A percentile compares a stretch with the other conserved stretches of the same genome.
These are phyloP conservation scores for Aureobasidium sp. DNA, from an alignment of 2,329 filamentous ascomycete species.

Conservation along the genomic window DNA sequence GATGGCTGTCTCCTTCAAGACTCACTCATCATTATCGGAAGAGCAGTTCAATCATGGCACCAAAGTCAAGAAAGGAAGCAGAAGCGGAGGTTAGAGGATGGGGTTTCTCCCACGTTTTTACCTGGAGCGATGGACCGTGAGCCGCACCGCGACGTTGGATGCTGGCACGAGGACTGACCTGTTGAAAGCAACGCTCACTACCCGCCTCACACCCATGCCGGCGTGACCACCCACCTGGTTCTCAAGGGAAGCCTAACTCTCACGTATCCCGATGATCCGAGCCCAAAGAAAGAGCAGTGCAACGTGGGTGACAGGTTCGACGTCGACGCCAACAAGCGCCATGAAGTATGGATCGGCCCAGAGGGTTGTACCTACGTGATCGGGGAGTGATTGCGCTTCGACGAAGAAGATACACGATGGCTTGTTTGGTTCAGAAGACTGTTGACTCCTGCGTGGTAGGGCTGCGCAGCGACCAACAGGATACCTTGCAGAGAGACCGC, in stretches of 20 bases:
- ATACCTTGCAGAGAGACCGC: not conserved
- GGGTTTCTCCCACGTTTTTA: conserved; percentile 76
- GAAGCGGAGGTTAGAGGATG: conserved; percentile 72
- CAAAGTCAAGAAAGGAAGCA: conserved; percentile 50
- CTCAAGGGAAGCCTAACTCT: conserved; percentile 71
- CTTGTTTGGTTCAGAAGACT: too few species aligned
- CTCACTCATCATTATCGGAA: not conserved
- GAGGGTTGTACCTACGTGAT: conserved; percentile 75
- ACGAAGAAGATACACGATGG: not conserved
- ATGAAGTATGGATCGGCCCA: conserved; percentile 75
- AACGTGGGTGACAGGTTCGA: conserved; percentile 69
- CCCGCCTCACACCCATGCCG: conserved; percentile 69
- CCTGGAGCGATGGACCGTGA: conserved; percentile 76
- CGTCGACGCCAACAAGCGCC: conserved; percentile 68
- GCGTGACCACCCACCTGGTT: conserved; percentile 75
- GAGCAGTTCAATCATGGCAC: not conserved
- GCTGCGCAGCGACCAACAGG: not conserved
- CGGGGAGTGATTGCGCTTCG: conserved; percentile 49
- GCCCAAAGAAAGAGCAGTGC: conserved; percentile 63
- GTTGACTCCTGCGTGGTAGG: not conserved
- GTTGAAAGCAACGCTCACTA: conserved; percentile 71
- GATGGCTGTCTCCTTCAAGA: not conserved
- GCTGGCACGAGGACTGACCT: conserved; percentile 6
- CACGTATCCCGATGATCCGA: conserved; percentile 67
- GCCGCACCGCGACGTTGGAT: conserved; percentile 34